Evolutionary conservation across 2,329 filamentous ascomycete genomes (phyloP).

Genomic region (Hypoxylon sp.): DNA sequence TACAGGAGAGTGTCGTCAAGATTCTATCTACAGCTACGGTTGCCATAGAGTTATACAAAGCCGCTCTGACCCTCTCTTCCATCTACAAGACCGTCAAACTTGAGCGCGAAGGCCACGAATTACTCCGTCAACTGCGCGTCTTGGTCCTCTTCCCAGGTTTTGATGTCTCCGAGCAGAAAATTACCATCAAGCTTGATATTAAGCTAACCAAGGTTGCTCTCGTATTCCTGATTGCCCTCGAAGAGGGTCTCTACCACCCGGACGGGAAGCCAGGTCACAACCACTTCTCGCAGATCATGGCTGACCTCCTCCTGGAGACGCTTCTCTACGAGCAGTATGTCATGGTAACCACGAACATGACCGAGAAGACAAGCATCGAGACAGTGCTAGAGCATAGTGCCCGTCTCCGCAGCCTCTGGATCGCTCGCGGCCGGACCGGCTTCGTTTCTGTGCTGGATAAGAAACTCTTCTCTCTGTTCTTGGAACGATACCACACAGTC

Average conservation of each 20-base stretch:
- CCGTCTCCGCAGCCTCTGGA: conserved; percentile 57
- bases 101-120: conserved; percentile 57
- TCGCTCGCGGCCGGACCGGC: conserved; percentile 49
- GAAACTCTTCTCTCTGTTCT: conserved; percentile 59
- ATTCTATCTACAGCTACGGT: conserved; percentile 56
- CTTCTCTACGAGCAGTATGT: conserved; percentile 58
- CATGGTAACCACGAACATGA: conserved; percentile 46
- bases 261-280: conserved; percentile 49
- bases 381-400: conserved; percentile 57
- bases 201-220: conserved; percentile 58
- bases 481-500: conserved; percentile 52
- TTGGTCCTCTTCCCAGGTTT: conserved; percentile 65
- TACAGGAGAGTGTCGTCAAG: conserved; percentile 60
- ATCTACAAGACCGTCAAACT: conserved; percentile 63
- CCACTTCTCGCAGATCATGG: conserved; percentile 61
- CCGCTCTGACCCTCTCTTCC: conserved; percentile 62
- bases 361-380: conserved; percentile 50
- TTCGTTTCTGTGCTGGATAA: conserved; percentile 57
- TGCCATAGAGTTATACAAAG: conserved; percentile 64
- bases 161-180: conserved; percentile 48
- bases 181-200: conserved; percentile 58
- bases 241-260: conserved; percentile 57
- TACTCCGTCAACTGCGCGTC: conserved; percentile 65
- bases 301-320: conserved; percentile 58
- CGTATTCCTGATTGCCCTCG: conserved; percentile 63